Evolutionary conservation across 2,329 filamentous ascomycete species (phyloP), one percentile per base, ranked within the genome.

Genomic region (Diplodia intermedia): DNA sequence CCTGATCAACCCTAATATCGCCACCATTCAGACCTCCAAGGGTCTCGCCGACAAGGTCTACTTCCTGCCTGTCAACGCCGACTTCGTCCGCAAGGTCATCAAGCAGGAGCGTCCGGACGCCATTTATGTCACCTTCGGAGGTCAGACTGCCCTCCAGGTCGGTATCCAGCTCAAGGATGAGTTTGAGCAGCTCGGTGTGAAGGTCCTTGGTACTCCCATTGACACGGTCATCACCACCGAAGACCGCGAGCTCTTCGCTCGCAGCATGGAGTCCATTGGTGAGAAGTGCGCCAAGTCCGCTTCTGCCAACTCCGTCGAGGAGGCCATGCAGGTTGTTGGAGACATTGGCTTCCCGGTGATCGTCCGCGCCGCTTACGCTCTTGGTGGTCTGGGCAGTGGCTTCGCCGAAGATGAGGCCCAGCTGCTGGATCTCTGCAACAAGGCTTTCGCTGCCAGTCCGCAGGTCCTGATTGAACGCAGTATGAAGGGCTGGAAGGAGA

Each of bases 401-500:
- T 99, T 99, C 75, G 95, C 95, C 68, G 90, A 97, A 74, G 89
- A 98, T 78, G 89, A 96, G 73, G 80, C 87, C 1, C 89, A 99
- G 79, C 85, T 98, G 53, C 82, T 91, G 40, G 92, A 94, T 1
- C 90, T 98, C 55, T 98, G 95, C 85, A 90, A 92, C 79, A 97
- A 97, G 82, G 94, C 95, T 7, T 93, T 99, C 72, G 94, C 95
- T 33, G 94, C 92, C 72, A 97, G 93, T 77, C 95, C 95, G 9
- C 95, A 99, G 79, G 92, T 99, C 8, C 87, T 99, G 67, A 96
- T 99, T 74, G 95, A 99, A 84, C 90, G 92, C 79, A 97, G 93
- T 83, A 98, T 99, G 94, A 98, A 98, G 84, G 95, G 95, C 69
- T 99, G 95, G 95, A 99, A 99, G 81, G 95, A 99, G 81, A 96